Percentiles rank a stretch among this genome's conserved stretches.
Conservation (phyloP, 768 basidiomycete species). For the Phanerochaete sordida region DNA sequence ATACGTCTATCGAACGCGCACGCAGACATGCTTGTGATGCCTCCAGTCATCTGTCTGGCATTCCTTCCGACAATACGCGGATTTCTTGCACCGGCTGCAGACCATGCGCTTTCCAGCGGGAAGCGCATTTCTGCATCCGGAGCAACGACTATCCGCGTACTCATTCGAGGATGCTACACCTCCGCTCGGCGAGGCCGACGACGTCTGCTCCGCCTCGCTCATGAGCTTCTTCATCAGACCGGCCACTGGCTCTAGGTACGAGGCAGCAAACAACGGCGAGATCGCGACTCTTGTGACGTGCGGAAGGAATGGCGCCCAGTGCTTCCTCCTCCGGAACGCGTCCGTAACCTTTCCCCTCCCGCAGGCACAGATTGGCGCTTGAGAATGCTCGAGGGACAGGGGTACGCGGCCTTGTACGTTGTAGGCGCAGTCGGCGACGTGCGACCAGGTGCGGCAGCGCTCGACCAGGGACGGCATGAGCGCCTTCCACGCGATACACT, state of each 20-base stretch:
- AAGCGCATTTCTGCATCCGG: neutral
- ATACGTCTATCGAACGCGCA: no score
- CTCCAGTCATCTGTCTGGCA: conserved; percentile 12
- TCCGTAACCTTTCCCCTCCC: conserved; percentile 44
- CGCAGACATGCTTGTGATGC: neutral
- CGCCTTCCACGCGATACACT: conserved; percentile 43
- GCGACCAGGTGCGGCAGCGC: conserved; percentile 47
- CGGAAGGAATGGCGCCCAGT: conserved; percentile 39
- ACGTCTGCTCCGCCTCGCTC: no score
- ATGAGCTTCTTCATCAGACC: neutral
- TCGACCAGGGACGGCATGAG: conserved; percentile 48
- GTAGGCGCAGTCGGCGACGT: conserved; percentile 49
- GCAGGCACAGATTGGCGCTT: conserved; percentile 48
- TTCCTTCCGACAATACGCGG: conserved; percentile 2
- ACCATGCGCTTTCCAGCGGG: neutral
- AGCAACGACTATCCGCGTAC: neutral
- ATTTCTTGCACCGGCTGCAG: conserved; percentile 10
- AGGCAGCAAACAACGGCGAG: conserved; percentile 49
- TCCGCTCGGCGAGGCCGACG: no score
- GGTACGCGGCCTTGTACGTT: conserved; percentile 32
- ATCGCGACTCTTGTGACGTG: conserved; percentile 49
- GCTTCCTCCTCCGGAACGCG: conserved; percentile 26
- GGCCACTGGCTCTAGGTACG: conserved; percentile 41
- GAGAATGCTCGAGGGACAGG: conserved; percentile 30
- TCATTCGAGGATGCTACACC: neutral